phyloP scores from a whole-genome alignment of 2,329 filamentous ascomycete species.

The Fusarium sp. region DNA sequence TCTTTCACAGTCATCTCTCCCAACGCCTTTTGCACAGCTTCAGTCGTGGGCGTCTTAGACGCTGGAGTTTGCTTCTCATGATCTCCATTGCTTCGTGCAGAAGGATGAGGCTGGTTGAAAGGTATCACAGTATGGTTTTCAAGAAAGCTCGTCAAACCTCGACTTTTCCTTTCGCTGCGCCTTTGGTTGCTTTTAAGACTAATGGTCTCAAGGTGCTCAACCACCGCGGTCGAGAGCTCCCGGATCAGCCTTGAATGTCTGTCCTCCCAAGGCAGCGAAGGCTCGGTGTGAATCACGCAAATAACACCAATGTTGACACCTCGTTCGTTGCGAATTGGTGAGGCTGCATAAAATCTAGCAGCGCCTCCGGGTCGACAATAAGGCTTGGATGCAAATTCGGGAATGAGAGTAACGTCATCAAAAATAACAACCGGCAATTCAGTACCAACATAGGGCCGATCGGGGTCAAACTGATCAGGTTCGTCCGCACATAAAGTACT shows the following conservation, averaged over 20 bases:
- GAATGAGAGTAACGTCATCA: slow-evolving; percentile 51
- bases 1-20: slow-evolving; percentile 7
- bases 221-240: slow-evolving; percentile 51
- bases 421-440: slow-evolving; percentile 53
- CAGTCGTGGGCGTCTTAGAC: slow-evolving; percentile 23
- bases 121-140: slow-evolving; percentile 50
- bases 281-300: slow-evolving; percentile 48
- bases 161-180: slow-evolving; percentile 54
- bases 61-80: neutral
- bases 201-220: slow-evolving; percentile 54
- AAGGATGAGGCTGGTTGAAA: neutral
- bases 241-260: slow-evolving; percentile 46
- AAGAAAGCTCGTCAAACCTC: slow-evolving; percentile 54
- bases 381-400: slow-evolving; percentile 47
- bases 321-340: slow-evolving; percentile 56
- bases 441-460: neutral
- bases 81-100: neutral
- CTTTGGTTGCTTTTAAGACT: slow-evolving; percentile 47
- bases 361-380: slow-evolving; percentile 43
- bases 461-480: neutral
- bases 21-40: neutral
- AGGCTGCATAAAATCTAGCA: slow-evolving; percentile 57
- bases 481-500: slow-evolving; percentile 41
- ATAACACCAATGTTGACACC: slow-evolving; percentile 60
- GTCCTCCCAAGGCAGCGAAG: slow-evolving; percentile 42